Evolutionary conservation across 176 grass and related monocot species (phyloP).

Genomic region (Avena sativa): DNA sequence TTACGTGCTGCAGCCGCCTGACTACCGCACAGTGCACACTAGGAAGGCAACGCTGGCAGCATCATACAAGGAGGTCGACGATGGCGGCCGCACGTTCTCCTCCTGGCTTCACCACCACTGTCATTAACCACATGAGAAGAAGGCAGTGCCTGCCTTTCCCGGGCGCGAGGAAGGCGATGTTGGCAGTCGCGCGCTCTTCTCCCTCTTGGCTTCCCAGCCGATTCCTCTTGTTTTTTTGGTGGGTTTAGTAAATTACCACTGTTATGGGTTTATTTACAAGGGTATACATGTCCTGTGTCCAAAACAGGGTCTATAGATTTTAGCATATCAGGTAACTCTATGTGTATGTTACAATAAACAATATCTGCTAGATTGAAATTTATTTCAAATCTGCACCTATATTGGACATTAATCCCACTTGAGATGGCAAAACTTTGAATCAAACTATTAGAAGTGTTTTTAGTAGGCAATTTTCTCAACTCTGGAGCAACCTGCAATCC

Average conservation of each 20-base stretch:
- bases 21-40: not conserved
- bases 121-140: not conserved
- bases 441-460: constrained; percentile 29
- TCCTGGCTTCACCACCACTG: not conserved
- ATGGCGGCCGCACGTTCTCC: not conserved
- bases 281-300: not conserved
- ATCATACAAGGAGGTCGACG: not conserved
- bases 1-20: not conserved
- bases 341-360: constrained; percentile 7
- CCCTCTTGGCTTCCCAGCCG: not conserved
- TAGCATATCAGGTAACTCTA: not conserved
- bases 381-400: not conserved
- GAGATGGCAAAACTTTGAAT: constrained; percentile 11
- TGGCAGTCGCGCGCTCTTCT: not conserved
- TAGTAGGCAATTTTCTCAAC: constrained; percentile 1
- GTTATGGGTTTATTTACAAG: not conserved
- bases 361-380: not conserved
- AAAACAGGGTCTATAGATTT: not conserved
- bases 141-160: not conserved
- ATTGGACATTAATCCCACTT: not conserved
- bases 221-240: not conserved
- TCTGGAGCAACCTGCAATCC: not conserved
- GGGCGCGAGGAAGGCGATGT: not conserved
- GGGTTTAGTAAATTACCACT: not conserved
- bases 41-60: not conserved